These are phyloP conservation scores for Moelleriella libera DNA, from an alignment of 2,329 filamentous ascomycete species.

Conservation along the genomic window DNA sequence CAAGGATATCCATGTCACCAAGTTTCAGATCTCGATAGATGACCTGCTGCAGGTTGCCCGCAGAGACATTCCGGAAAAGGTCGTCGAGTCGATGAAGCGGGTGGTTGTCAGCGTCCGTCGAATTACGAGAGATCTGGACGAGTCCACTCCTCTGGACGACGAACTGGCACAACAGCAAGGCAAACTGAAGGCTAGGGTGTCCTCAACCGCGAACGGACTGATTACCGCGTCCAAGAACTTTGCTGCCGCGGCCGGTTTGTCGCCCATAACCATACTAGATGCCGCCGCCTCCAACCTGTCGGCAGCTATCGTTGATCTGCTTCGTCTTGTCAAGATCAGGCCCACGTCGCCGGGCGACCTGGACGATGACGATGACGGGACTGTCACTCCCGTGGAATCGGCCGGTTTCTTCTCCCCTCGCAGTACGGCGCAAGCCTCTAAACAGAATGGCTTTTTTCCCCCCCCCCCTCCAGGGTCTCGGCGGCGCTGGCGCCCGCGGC, in stretches of 20 bases:
- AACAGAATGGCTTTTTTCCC: conserved; percentile 29
- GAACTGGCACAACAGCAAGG: conserved; percentile 41
- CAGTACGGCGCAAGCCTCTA: conserved; percentile 22
- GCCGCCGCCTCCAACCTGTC: conserved; percentile 86
- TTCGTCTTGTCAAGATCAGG: conserved; percentile 72
- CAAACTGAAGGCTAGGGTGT: conserved; percentile 69
- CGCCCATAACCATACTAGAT: conserved; percentile 85
- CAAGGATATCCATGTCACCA: conserved; percentile 84
- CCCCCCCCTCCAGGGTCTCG: conserved; percentile 45
- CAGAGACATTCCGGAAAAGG: conserved; percentile 54
- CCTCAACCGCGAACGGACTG: conserved; percentile 87
- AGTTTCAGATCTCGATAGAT: conserved; percentile 89
- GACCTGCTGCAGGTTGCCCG: conserved; percentile 72
- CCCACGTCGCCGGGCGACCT: conserved; percentile 61
- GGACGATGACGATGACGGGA: conserved; percentile 62
- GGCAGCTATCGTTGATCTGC: conserved; percentile 70
- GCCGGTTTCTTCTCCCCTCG: conserved; percentile 53
- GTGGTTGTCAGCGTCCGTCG: conserved; percentile 72
- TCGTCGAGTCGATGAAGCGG: conserved; percentile 75
- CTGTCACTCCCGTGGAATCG: conserved; percentile 50
- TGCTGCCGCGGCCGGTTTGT: conserved; percentile 65
- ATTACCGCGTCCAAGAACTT: conserved; percentile 94
- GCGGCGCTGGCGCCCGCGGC: conserved; percentile 33
- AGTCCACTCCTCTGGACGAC: conserved; percentile 37
- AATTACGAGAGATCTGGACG: conserved; percentile 70